phyloP scores from a whole-genome alignment of 345 rosid species.

The Combretum micranthum region DNA sequence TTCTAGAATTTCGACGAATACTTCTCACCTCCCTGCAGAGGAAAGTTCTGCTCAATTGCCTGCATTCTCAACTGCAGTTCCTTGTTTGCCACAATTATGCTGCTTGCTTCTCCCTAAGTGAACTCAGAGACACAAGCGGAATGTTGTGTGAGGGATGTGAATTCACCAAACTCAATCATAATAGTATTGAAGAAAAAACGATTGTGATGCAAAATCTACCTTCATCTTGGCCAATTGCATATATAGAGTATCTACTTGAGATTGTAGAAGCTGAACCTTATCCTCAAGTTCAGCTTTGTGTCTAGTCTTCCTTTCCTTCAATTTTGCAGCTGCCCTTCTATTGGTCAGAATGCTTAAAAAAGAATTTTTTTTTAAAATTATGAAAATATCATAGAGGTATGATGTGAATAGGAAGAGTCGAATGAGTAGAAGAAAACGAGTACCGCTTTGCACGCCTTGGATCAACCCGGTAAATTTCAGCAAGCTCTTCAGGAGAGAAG shows the following conservation, averaged over 20 bases:
- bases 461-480: no score
- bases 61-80: constrained; percentile 73
- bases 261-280: constrained; percentile 75
- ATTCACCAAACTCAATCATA: no score
- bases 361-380: no score
- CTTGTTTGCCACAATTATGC: constrained; percentile 56
- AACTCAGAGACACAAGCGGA: no score
- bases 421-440: not conserved
- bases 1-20: not conserved
- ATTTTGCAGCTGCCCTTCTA: constrained; percentile 84
- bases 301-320: constrained; percentile 80
- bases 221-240: constrained; percentile 74
- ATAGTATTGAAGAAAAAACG: not conserved
- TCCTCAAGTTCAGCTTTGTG: constrained; percentile 78
- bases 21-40: constrained; percentile 68
- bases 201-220: constrained; percentile 22
- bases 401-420: not conserved
- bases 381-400: no score
- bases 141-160: no score
- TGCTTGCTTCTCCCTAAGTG: constrained; percentile 62
- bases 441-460: no score
- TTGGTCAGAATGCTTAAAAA: constrained; percentile 64
- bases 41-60: constrained; percentile 80
- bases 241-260: constrained; percentile 74
- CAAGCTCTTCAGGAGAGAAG: no score